Percentiles rank a stretch among this genome's conserved stretches.
phyloP scores from a whole-genome alignment of 371 early-diverging fungal genomes.

The Zancudomyces culisetae region DNA sequence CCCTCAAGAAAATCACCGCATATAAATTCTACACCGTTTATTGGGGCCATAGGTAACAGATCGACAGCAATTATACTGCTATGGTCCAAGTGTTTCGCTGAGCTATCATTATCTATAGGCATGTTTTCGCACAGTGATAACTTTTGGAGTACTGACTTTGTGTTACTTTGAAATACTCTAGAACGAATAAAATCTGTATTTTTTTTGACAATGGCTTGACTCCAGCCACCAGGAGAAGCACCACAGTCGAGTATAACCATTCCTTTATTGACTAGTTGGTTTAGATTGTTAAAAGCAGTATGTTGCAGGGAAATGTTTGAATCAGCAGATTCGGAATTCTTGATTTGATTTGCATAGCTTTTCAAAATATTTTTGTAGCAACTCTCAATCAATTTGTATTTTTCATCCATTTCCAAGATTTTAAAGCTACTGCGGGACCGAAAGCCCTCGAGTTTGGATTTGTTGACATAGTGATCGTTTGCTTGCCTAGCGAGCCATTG shows the following conservation, averaged over 20 bases:
- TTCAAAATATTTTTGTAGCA: constrained; percentile 7
- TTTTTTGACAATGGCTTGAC: constrained; percentile 75
- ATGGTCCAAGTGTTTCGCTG: not conserved
- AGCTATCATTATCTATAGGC: not conserved
- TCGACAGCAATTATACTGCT: constrained; percentile 36
- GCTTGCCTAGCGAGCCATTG: constrained; percentile 45
- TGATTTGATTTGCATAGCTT: not conserved
- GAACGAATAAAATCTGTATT: too few species aligned
- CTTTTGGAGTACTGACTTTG: not conserved
- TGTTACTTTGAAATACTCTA: constrained; percentile 4
- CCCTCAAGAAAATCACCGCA: constrained; percentile 40
- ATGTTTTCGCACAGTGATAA: not conserved
- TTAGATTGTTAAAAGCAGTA: not conserved
- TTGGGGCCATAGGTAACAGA: constrained; percentile 44
- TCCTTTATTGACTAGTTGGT: not conserved
- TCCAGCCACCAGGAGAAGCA: constrained; percentile 86
- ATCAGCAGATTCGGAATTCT: not conserved
- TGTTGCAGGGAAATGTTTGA: not conserved
- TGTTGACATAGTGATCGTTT: constrained; percentile 47
- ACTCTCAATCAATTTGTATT: constrained; percentile 38
- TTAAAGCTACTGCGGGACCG: constrained; percentile 83
- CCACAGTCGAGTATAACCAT: constrained; percentile 61
- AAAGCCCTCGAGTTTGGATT: constrained; percentile 44
- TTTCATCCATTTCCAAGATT: constrained; percentile 55
- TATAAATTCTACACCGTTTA: constrained; percentile 37